Evolutionary conservation across 371 early-diverging fungal genomes (phyloP).

Genomic region (Blakeslea trispora): DNA sequence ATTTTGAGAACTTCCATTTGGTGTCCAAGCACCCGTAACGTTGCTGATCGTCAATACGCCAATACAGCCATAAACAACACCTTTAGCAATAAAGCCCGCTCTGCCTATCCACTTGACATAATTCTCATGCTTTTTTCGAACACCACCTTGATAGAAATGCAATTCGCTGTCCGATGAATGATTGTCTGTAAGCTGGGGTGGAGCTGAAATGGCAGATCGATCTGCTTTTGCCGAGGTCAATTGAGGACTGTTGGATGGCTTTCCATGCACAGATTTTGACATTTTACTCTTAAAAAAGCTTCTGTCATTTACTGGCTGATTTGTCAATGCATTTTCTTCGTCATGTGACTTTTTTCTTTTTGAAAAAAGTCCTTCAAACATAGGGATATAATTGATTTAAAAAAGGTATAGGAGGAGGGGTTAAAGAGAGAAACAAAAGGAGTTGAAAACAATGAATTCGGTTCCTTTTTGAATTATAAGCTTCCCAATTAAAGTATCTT

Average conservation of each 20-base stretch:
- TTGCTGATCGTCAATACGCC: conserved; percentile 46
- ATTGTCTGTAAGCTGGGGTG: conserved; percentile 1
- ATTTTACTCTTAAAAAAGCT: background rate
- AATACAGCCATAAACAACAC: conserved; percentile 50
- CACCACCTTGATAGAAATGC: conserved; percentile 32
- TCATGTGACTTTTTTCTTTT: no score
- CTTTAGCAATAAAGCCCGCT: conserved; percentile 49
- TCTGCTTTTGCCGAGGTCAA: background rate
- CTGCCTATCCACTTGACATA: conserved; percentile 33
- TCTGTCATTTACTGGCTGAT: no score
- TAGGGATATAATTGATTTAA: background rate
- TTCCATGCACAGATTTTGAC: background rate
- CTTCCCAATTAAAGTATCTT: background rate
- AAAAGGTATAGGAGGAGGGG: background rate
- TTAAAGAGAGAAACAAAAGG: no score
- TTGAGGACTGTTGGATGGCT: background rate
- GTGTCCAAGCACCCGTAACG: conserved; percentile 40
- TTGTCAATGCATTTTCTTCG: no score
- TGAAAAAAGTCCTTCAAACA: no score
- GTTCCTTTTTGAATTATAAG: background rate
- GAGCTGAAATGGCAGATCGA: conserved; percentile 4
- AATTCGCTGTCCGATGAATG: conserved; percentile 1
- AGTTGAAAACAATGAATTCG: background rate
- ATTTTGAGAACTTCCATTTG: conserved; percentile 45
- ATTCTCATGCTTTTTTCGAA: conserved; percentile 9